These are phyloP conservation scores for Populus tremula DNA, from an alignment of 345 rosid species.

Conservation along the genomic window DNA sequence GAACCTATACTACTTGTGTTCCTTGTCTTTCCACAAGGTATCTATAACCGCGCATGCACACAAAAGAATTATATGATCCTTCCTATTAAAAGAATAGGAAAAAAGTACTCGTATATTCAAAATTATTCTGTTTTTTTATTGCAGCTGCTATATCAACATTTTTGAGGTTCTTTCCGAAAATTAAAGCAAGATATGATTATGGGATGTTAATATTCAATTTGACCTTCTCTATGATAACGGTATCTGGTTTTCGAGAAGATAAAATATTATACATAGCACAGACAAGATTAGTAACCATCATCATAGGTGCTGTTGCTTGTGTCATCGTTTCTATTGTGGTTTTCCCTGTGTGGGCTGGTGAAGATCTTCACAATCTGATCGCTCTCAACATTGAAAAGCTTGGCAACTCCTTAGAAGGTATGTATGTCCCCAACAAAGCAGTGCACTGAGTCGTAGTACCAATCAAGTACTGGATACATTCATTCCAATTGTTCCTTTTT, in stretches of 20 bases:
- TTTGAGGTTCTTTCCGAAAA: conserved; percentile 61
- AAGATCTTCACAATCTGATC: conserved; percentile 37
- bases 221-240: conserved; percentile 67
- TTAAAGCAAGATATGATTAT: conserved; percentile 84
- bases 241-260: conserved; percentile 57
- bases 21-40: conserved; percentile 14
- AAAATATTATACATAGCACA: conserved; percentile 49
- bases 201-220: conserved; percentile 66
- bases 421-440: not conserved
- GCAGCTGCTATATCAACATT: conserved; percentile 64
- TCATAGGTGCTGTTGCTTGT: conserved; percentile 55
- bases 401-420: conserved; percentile 36
- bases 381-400: conserved; percentile 34
- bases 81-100: not conserved
- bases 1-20: not conserved
- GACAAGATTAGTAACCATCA: conserved; percentile 53
- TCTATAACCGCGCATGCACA: not conserved
- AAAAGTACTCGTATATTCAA: not conserved
- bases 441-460: not conserved
- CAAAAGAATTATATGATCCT: not conserved
- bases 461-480: not conserved
- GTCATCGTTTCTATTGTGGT: conserved; percentile 20
- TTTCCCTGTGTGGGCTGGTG: conserved; percentile 42
- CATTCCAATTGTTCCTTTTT: not conserved
- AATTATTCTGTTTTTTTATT: not conserved